Evolutionary conservation across 352 stramenopile species (phyloP).

Genomic region (Pythium periplocum): DNA sequence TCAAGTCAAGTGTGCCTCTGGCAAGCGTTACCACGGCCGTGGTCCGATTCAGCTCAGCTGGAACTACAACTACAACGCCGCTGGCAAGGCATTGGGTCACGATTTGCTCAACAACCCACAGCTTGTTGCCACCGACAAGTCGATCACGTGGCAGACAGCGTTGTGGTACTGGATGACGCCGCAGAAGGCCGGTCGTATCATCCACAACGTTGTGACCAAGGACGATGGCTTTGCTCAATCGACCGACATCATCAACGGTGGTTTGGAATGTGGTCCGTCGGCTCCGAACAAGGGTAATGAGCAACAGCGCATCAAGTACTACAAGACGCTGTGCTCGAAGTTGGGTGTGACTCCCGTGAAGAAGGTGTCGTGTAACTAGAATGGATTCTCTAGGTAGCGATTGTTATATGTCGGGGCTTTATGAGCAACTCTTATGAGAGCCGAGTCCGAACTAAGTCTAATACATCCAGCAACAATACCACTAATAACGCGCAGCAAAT

Average conservation of each 20-base stretch:
- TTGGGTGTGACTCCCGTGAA: constrained; percentile 3
- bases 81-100: too few relatives aligned
- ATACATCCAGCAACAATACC: too few relatives aligned
- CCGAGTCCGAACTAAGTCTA: too few relatives aligned
- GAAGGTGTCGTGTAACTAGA: constrained; percentile 8
- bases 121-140: too few relatives aligned
- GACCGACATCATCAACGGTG: constrained; percentile 46
- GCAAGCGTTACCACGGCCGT: constrained; percentile 29
- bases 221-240: constrained; percentile 32
- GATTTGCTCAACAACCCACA: too few relatives aligned
- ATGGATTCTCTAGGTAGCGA: too few relatives aligned
- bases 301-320: constrained; percentile 21
- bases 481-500: too few relatives aligned
- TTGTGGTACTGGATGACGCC: constrained; percentile 42
- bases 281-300: constrained; percentile 31
- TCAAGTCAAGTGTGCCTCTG: too few relatives aligned
- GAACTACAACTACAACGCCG: constrained; percentile 47
- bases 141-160: too few relatives aligned
- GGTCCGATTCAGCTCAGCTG: constrained; percentile 43
- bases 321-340: constrained; percentile 4
- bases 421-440: too few relatives aligned
- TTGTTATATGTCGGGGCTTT: too few relatives aligned
- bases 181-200: constrained; percentile 24
- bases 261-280: constrained; percentile 30
- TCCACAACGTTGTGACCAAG: constrained; percentile 33